Conservation (phyloP, 2,329 filamentous ascomycete genomes). For the Purpureocillium takamizusanense region DNA sequence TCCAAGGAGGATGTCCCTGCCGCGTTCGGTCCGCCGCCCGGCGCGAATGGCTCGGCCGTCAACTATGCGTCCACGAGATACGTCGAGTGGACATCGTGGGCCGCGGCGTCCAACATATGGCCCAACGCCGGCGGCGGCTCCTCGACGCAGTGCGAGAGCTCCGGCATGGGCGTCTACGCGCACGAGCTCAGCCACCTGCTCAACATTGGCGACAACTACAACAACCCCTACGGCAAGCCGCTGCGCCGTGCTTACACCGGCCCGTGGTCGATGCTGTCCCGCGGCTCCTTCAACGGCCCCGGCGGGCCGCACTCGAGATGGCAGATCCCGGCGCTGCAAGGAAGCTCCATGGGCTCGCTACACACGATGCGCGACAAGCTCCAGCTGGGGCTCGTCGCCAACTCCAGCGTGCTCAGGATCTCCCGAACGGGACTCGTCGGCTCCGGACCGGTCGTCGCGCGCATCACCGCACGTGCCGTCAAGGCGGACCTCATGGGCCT, state of each 20-base stretch:
- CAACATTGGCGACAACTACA: slow-evolving; percentile 45
- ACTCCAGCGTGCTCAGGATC: slow-evolving; percentile 33
- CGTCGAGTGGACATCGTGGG: slow-evolving; percentile 45
- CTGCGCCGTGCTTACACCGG: slow-evolving; percentile 38
- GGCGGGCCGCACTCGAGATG: slow-evolving; percentile 43
- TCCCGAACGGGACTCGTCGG: slow-evolving; percentile 29
- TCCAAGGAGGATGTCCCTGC: slow-evolving; percentile 36
- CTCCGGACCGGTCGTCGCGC: slow-evolving; percentile 34
- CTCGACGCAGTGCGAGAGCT: slow-evolving; percentile 43
- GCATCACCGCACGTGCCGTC: slow-evolving; percentile 38
- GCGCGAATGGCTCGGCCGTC: slow-evolving; percentile 17
- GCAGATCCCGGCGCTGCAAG: slow-evolving; percentile 40
- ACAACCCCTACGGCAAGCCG: slow-evolving; percentile 39
- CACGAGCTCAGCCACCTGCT: slow-evolving; percentile 44
- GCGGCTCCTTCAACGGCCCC: slow-evolving; percentile 43
- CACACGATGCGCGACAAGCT: slow-evolving; percentile 45
- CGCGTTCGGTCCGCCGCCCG: slow-evolving; percentile 36
- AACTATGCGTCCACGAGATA: slow-evolving; percentile 42
- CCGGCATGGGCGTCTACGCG: slow-evolving; percentile 42
- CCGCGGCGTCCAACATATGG: slow-evolving; percentile 40
- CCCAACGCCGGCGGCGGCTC: slow-evolving; percentile 43
- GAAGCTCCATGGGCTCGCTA: slow-evolving; percentile 38
- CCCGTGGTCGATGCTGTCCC: slow-evolving; percentile 42
- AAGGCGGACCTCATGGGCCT: slow-evolving; percentile 35
- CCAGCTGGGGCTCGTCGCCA: slow-evolving; percentile 36